Evolutionary conservation across 164 flowering plant genomes (phyloP), one percentile per base, ranked within the genome.

Genomic region (Paratinospora sagittata): DNA sequence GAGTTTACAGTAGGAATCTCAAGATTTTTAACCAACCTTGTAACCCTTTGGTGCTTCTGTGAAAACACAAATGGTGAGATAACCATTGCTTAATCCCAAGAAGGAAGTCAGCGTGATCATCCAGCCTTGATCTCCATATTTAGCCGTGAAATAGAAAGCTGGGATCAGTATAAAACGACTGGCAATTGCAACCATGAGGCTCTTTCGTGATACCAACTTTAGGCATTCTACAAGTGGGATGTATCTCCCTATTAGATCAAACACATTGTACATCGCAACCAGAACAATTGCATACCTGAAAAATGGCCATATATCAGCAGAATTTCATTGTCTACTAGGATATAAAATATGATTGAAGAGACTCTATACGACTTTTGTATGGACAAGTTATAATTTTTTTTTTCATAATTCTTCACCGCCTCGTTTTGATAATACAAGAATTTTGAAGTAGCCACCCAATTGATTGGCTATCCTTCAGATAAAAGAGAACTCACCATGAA

Each of bases 141-240:
- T 87, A 21, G 93, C 89, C 0, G 93, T 89, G 80, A 89, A 87
- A 60, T 89, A 92, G 82, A 92, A 92, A 52, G 89, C 87, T 14
- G 96, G 96, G 60, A 92, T 66, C 70, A 90, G 79, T 16, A 88
- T 43, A 73, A 87, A 86, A 2, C 97, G 89, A 10, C 78, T 37
- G n/a, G 87, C 55, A 62, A 72, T 55, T 0, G 84, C 84, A 5
- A 77, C 36, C 78, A 78, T 69, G 26, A 89, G 74, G 6, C 83
- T 83, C 73, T 67, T 86, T 45, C 93, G 70, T 1, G 89, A 85
- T 66, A 80, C 81, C 43, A 90, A 33, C 77, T 76, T 87, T 27
- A 89, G 23, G 67, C 37, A 39, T 66, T 87, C 69, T 24, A 85
- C 2, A 13, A 90, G 80, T 0, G 97, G 97, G 64, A 82, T 73